Percentiles rank a stretch among this genome's conserved stretches.
phyloP scores from a whole-genome alignment of 495 filamentous ascomycete genomes.

The Staphylotrichum longicolle region DNA sequence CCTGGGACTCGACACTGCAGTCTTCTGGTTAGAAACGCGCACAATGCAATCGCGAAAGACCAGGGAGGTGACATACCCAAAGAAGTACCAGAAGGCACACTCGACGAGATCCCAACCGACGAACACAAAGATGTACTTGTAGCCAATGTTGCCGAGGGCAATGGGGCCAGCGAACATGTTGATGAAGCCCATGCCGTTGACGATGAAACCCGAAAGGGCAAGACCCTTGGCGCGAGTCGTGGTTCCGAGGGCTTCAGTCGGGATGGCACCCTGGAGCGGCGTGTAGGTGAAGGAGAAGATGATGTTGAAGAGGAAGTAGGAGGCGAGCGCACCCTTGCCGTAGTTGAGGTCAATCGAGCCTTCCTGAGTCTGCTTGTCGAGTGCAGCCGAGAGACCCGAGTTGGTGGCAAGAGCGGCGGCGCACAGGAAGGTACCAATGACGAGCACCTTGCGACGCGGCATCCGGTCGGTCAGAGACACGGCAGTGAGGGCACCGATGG shows the following conservation, averaged over 20 bases:
- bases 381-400: slow-evolving; percentile 43
- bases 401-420: slow-evolving; percentile 51
- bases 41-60: neutral
- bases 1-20: slow-evolving; percentile 48
- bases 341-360: slow-evolving; percentile 27
- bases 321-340: slow-evolving; percentile 45
- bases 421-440: slow-evolving; percentile 47
- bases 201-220: slow-evolving; percentile 45
- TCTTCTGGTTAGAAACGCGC: slow-evolving; percentile 18
- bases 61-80: slow-evolving; percentile 40
- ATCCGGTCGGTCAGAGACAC: slow-evolving; percentile 44
- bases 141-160: slow-evolving; percentile 46
- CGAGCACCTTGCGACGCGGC: slow-evolving; percentile 46
- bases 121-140: slow-evolving; percentile 52
- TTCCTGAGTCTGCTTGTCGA: slow-evolving; percentile 34
- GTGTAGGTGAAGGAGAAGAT: slow-evolving; percentile 61
- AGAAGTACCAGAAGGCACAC: slow-evolving; percentile 47
- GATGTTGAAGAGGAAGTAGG: slow-evolving; percentile 59
- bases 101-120: slow-evolving; percentile 48
- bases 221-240: slow-evolving; percentile 52
- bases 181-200: slow-evolving; percentile 48
- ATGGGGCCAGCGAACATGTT: slow-evolving; percentile 53
- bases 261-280: slow-evolving; percentile 59
- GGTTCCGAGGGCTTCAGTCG: slow-evolving; percentile 53
- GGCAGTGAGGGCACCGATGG: slow-evolving; percentile 46